These are phyloP conservation scores for Phaeodactylum tricornutum DNA, from an alignment of 108 stramenopile genomes.

Conservation along the genomic window DNA sequence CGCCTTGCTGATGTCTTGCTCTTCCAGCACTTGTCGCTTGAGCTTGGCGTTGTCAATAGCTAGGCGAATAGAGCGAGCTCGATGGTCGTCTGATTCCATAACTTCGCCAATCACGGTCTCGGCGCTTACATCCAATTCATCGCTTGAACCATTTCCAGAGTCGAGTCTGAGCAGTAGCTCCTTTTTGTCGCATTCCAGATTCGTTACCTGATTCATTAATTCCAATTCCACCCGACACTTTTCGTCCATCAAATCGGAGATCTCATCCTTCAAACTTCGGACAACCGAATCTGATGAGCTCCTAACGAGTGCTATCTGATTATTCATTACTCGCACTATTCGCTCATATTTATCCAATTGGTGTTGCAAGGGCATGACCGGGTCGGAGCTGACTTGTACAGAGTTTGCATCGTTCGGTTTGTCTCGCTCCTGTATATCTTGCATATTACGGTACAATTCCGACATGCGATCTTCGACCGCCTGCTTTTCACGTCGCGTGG, in stretches of 20 bases:
- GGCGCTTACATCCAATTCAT: not conserved
- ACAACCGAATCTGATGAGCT: constrained; percentile 52
- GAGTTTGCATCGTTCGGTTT: not conserved
- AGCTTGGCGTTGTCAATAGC: constrained; percentile 2
- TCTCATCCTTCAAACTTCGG: constrained; percentile 60
- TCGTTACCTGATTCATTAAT: constrained; percentile 51
- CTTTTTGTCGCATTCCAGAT: constrained; percentile 34
- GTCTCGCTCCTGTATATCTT: constrained; percentile 5
- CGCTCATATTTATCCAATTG: constrained; percentile 14
- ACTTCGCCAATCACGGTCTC: too few species aligned
- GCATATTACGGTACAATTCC: constrained; percentile 23
- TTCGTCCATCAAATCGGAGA: constrained; percentile 59
- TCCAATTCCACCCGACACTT: constrained; percentile 42
- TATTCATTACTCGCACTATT: constrained; percentile 29
- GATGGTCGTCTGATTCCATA: too few species aligned
- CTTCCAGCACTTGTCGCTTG: not conserved
- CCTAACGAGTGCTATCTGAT: constrained; percentile 54
- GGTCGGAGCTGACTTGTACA: not conserved
- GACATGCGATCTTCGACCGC: constrained; percentile 30
- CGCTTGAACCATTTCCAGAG: not conserved
- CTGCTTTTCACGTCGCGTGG: constrained; percentile 27
- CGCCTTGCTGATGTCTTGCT: constrained; percentile 7
- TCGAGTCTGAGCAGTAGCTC: constrained; percentile 5
- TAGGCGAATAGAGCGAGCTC: too few species aligned
- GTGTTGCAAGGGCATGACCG: not conserved